Evolutionary conservation across 2,329 filamentous ascomycete genomes (phyloP).

Genomic region (Alternaria dauci): DNA sequence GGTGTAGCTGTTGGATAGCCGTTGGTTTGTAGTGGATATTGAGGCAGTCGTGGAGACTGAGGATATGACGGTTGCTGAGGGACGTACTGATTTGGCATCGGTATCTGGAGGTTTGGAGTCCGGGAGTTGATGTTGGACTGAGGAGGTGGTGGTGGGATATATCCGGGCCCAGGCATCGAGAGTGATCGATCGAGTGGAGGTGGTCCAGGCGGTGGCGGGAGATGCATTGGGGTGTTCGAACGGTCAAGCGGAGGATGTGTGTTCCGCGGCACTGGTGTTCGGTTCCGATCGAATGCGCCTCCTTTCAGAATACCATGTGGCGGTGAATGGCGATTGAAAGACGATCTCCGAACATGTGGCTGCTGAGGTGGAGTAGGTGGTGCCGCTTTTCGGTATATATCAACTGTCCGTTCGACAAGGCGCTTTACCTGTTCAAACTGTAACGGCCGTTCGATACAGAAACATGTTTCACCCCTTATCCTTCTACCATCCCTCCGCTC

Average conservation of each 20-base stretch:
- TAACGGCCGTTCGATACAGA: slow-evolving; percentile 45
- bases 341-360: slow-evolving; percentile 26
- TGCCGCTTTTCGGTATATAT: slow-evolving; percentile 44
- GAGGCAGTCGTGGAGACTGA: slow-evolving; percentile 15
- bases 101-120: slow-evolving; percentile 26
- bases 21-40: slow-evolving; percentile 5
- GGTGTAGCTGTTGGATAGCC: not conserved
- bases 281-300: slow-evolving; percentile 30
- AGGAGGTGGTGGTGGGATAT: slow-evolving; percentile 15
- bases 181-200: slow-evolving; percentile 39
- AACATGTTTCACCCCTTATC: slow-evolving; percentile 48
- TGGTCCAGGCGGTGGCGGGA: slow-evolving; percentile 21
- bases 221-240: slow-evolving; percentile 29
- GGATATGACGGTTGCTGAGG: slow-evolving; percentile 12
- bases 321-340: slow-evolving; percentile 33
- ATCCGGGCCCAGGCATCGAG: slow-evolving; percentile 35
- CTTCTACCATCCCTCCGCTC: slow-evolving; percentile 40
- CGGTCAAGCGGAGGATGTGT: slow-evolving; percentile 32
- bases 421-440: slow-evolving; percentile 47
- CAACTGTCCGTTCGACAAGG: slow-evolving; percentile 52
- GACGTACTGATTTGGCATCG: slow-evolving; percentile 15
- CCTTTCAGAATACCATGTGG: slow-evolving; percentile 14
- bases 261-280: slow-evolving; percentile 32
- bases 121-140: slow-evolving; percentile 21
- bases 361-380: slow-evolving; percentile 20